Evolutionary conservation across 1,284 basidiomycete species (phyloP), one percentile per base, ranked within the genome.

Genomic region (Rhodotorula sp.): DNA sequence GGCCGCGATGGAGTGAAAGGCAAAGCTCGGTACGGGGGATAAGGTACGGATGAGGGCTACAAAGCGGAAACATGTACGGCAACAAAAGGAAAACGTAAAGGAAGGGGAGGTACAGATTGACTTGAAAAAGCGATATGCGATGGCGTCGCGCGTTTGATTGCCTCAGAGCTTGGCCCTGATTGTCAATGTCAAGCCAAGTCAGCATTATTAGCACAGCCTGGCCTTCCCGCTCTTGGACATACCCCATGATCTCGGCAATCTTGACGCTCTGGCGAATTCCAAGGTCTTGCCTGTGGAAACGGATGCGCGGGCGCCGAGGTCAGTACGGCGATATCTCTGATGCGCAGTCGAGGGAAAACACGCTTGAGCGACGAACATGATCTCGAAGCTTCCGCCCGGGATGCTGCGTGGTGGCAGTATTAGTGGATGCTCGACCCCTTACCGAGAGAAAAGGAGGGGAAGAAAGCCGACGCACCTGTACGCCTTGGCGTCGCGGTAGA

Each of bases 401-500:
- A 79, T 76, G 21, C 65, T 67, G 20, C 18, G 15, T 16, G 5
- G 16, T 4, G 26, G 18, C 16, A 48, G 20, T 23, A 48, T 23
- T 3, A n/a, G 59, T 61, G 14, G 15, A 1, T 7, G 39, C 2
- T 43, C 12, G 39, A 43, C 39, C 39, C 10, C 39, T 43, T 43
- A 43, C 39, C 39, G 39, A 43, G 31, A 34, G 67, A 43, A 3
- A 26, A 23, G 23, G 47, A 47, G 14, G 46, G 23, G 21, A n/a
- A 46, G 52, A n/a, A 21, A 12, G n/a, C 23, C 3, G 21, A 34
- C 21, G 26, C 18, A 69, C 54, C 43, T 23, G 43, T 68, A 70
- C 18, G 70, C 71, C 54, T 70, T 69, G 43, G 76, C 73, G 16
- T 78, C 78, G 8, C 73, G 58, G 57, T 77, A 79, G 4, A 77